Evolutionary conservation across 2,329 filamentous ascomycete species (phyloP), one percentile per base, ranked within the genome.

Genomic region (Botrytis fabae): DNA sequence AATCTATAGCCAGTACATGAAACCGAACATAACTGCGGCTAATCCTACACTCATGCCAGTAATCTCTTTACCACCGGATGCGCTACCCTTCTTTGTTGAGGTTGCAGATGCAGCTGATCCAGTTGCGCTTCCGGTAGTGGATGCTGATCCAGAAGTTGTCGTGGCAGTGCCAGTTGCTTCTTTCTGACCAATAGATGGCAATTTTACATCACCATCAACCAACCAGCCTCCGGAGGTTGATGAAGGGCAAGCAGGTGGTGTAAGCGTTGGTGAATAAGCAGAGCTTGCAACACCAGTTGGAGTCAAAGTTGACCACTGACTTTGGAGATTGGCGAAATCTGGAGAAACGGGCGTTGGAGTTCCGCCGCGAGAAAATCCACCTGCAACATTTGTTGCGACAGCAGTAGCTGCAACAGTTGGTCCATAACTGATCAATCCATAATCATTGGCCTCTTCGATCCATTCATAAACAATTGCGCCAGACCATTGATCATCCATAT

Each of bases 391-490:
- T 22, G 87, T 85, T n/a, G 86, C 88, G 1, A 85, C 85, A n/a
- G 82, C 84, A 10, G 85, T 84, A 14, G 85, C 83, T 51, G 85
- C 85, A 18, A 85, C 86, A n/a, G 85, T 82, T 5, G 87, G 83
- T 1, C 92, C 93, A 80, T 97, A 97, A 32, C 87, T 90, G 78
- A 97, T 87, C 51, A 97, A 85, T 57, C 94, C 94, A 81, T 97
- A 97, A 79, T 93, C 83, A 82, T 97, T 97, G 69, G 87, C 85
- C 82, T 97, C 94, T 80, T 95, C 84, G 75, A 97, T 93, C 94
- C 94, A 97, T 81, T 97, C 93, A 82, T 97, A 97, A 76, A 97
- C 86, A 75, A 97, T 94, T 70, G 92, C 87, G 71, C 94, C 94
- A 69, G 92, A 94, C 89, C 83, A 90, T 78, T 87, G 87, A 73